A percentile compares a stretch with the other conserved stretches of the same genome.
Conservation (phyloP, 805 yeast genomes). For the Kodamaea fukazawae region DNA sequence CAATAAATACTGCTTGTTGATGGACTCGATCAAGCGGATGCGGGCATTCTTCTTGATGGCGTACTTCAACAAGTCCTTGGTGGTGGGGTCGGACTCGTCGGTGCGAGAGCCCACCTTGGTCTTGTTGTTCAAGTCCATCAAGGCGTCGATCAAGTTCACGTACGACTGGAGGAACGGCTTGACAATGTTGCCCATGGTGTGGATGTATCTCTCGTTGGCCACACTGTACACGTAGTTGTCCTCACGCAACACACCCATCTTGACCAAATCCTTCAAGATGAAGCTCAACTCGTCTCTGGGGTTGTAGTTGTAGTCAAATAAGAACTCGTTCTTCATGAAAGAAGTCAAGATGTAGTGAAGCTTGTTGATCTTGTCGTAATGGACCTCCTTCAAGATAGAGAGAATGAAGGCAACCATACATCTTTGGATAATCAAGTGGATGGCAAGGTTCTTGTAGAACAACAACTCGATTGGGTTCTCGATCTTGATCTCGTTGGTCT, state of each 20-base stretch:
- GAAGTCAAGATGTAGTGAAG: slow-evolving; percentile 35
- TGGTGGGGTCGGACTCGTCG: slow-evolving; percentile 25
- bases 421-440: slow-evolving; percentile 52
- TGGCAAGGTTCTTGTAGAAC: slow-evolving; percentile 56
- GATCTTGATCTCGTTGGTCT: slow-evolving; percentile 28
- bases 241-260: slow-evolving; percentile 13
- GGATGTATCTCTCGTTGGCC: slow-evolving; percentile 21
- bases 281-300: slow-evolving; percentile 24
- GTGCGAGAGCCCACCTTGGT: slow-evolving; percentile 3
- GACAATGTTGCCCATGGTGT: slow-evolving; percentile 27
- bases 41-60: slow-evolving; percentile 17
- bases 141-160: slow-evolving; percentile 23
- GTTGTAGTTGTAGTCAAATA: slow-evolving; percentile 40
- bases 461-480: slow-evolving; percentile 53
- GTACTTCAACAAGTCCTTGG: slow-evolving; percentile 29
- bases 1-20: slow-evolving; percentile 42
- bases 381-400: slow-evolving; percentile 4
- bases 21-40: slow-evolving; percentile 25
- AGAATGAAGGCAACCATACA: slow-evolving; percentile 42
- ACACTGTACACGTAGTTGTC: slow-evolving; percentile 17
- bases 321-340: slow-evolving; percentile 40
- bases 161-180: slow-evolving; percentile 36
- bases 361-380: slow-evolving; percentile 20
- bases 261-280: slow-evolving; percentile 26
- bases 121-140: slow-evolving; percentile 10